Evolutionary conservation across 2,329 filamentous ascomycete genomes (phyloP).

Genomic region (Colletotrichum tofieldiae): DNA sequence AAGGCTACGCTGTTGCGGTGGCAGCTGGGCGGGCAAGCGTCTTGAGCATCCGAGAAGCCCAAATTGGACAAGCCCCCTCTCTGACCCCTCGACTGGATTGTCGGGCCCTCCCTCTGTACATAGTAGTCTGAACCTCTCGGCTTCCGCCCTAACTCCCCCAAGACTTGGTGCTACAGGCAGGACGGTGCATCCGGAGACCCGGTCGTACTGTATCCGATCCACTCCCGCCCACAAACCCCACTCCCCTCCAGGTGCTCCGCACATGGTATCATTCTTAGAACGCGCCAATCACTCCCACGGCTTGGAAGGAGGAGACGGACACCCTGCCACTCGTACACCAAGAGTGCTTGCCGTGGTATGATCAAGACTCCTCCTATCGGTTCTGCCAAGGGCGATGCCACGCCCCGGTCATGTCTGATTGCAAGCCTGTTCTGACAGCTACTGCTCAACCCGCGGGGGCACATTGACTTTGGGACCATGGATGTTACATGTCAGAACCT

Average conservation of each 20-base stretch:
- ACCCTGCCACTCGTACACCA: background rate
- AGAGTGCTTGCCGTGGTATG: background rate
- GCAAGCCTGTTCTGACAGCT: slow-evolving; percentile 1
- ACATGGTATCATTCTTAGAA: slow-evolving; percentile 13
- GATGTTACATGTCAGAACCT: slow-evolving; percentile 37
- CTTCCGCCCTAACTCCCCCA: background rate
- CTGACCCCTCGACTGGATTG: background rate
- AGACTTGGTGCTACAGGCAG: slow-evolving; percentile 16
- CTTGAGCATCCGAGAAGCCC: background rate
- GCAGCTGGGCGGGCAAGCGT: background rate
- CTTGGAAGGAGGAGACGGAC: background rate
- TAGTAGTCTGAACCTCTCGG: slow-evolving; percentile 1
- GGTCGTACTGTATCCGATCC: slow-evolving; percentile 30
- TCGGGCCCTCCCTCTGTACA: background rate
- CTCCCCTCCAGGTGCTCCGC: background rate
- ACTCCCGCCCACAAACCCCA: slow-evolving; percentile 5
- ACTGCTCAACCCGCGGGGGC: slow-evolving; percentile 2
- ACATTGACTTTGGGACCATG: slow-evolving; percentile 1
- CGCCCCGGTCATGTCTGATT: background rate
- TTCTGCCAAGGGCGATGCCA: background rate
- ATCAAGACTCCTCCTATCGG: background rate
- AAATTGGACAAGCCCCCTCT: slow-evolving; percentile 11
- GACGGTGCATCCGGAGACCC: slow-evolving; percentile 35
- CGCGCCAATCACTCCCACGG: slow-evolving; percentile 15
- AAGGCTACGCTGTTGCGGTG: slow-evolving; percentile 22